These are phyloP conservation scores for Arthrinium phaeospermum DNA, from an alignment of 2,329 filamentous ascomycete genomes.

Conservation along the genomic window DNA sequence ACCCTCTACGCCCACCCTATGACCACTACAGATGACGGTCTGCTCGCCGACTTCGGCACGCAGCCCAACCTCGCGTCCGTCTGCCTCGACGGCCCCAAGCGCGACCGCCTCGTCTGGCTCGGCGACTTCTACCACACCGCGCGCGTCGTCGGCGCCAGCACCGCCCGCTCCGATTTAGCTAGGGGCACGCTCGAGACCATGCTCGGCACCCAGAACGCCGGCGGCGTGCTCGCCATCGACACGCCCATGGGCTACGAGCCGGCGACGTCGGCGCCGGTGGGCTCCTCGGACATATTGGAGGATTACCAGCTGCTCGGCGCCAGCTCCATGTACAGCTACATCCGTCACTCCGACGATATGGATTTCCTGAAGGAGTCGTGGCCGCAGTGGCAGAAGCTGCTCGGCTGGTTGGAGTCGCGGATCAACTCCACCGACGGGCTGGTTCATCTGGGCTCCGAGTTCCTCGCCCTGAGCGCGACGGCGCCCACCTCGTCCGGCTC, in stretches of 20 bases:
- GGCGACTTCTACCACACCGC: conserved; percentile 50
- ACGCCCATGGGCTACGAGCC: conserved; percentile 27
- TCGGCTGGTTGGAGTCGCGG: conserved; percentile 24
- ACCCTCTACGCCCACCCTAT: conserved; percentile 40
- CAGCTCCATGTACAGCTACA: conserved; percentile 26
- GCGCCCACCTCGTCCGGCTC: conserved; percentile 25
- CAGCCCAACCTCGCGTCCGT: conserved; percentile 40
- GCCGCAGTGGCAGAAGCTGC: conserved; percentile 25
- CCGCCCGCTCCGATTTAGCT: conserved; percentile 41
- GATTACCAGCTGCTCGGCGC: conserved; percentile 33
- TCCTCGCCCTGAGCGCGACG: conserved; percentile 24
- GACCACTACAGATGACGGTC: conserved; percentile 25
- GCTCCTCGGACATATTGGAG: conserved; percentile 14
- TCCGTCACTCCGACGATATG: conserved; percentile 28
- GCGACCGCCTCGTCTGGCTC: conserved; percentile 48
- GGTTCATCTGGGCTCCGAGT: conserved; percentile 24
- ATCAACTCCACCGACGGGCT: conserved; percentile 27
- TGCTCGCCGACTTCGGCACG: conserved; percentile 45
- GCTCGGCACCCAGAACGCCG: conserved; percentile 28
- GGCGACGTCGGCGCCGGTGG: not conserved
- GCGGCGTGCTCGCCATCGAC: conserved; percentile 26
- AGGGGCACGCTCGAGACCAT: conserved; percentile 41
- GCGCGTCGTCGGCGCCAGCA: conserved; percentile 42
- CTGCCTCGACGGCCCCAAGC: conserved; percentile 48
- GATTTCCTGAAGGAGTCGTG: conserved; percentile 26